Percentiles rank a stretch among this genome's conserved stretches.
phyloP scores from a whole-genome alignment of 2,329 filamentous ascomycete genomes.

The Ploettnerulaceae sp. region DNA sequence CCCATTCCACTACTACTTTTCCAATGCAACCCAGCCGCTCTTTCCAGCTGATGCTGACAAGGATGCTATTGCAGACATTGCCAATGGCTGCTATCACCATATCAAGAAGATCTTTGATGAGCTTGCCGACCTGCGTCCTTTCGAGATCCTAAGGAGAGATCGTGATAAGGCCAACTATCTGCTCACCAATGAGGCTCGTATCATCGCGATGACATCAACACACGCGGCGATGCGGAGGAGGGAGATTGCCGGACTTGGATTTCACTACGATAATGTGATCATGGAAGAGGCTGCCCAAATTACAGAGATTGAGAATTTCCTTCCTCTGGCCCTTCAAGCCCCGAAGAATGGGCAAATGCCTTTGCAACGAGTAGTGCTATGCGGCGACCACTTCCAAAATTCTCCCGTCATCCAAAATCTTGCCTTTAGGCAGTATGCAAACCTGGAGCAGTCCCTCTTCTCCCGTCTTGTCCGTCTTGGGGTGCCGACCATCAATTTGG shows the following conservation, averaged over 20 bases:
- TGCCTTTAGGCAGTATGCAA: conserved; percentile 90
- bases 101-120: conserved; percentile 88
- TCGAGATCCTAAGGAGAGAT: conserved; percentile 84
- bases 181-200: conserved; percentile 89
- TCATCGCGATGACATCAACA: conserved; percentile 97
- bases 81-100: conserved; percentile 80
- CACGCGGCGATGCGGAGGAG: conserved; percentile 91
- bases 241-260: conserved; percentile 87
- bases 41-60: conserved; percentile 65
- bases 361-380: conserved; percentile 83
- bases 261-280: conserved; percentile 94
- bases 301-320: conserved; percentile 95
- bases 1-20: conserved; percentile 85
- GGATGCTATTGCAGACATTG: conserved; percentile 68
- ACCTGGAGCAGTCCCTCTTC: conserved; percentile 93
- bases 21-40: conserved; percentile 78
- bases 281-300: conserved; percentile 99
- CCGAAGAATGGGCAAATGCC: conserved; percentile 66
- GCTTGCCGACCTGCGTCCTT: conserved; percentile 87
- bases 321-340: conserved; percentile 88
- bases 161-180: conserved; percentile 96
- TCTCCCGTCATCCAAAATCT: conserved; percentile 92
- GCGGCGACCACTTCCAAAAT: conserved; percentile 95
- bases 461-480: conserved; percentile 84
- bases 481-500: conserved; percentile 84